Base-by-base conservation (phyloP, 2,329 filamentous ascomycete genomes). In the Pestalotiopsis sp. region DNA sequence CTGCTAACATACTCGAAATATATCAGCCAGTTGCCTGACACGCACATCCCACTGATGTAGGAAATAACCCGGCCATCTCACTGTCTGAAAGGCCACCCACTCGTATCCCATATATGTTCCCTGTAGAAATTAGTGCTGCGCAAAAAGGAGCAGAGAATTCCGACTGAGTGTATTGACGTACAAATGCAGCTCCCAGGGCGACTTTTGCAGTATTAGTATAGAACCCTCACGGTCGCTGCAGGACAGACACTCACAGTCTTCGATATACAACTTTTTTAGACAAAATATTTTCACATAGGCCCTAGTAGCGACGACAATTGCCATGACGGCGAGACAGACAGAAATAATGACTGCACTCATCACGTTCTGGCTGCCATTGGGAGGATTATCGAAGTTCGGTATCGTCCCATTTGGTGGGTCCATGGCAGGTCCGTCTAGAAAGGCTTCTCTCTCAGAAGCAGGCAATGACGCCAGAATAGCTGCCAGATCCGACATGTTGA, bases 21-120 rank as follows among this genome's bases (percentile, higher is more conserved):
- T 24, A 1, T 38, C 22, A 13, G 20, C 55, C 48, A 65, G 24
- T n/a, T 65, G 39, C 35, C 63, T 20, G 5, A 65, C 13, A n/a
- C 63, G 63, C 17, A 65, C 63, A 22, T 65, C 48, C 63, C 63
- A 65, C n/a, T 65, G 63, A 17, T 65, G 61, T 24, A 64, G 22
- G 40, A 48, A 48, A 17, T 40, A 64, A 10, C 61, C 40, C 4
- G 56, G 56, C 22, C 22, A 58, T 22, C 10, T 7, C 11, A 58
- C 22, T 26, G 26, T 35, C 11, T 58, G n/a, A 22, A 26, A 58
- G 1, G 24, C 56, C 9, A 26, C 22, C 22, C 56, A 26, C 11
- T 26, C 22, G 24, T 24, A 58, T 58, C 56, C 56, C 26, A 35
- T 35, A 6, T 58, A 58, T 26, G 22, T 58, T 58, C 26, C 22